These are phyloP conservation scores for Tetradesmus obliquus DNA, from an alignment of 139 green algal genomes.

Conservation along the genomic window DNA sequence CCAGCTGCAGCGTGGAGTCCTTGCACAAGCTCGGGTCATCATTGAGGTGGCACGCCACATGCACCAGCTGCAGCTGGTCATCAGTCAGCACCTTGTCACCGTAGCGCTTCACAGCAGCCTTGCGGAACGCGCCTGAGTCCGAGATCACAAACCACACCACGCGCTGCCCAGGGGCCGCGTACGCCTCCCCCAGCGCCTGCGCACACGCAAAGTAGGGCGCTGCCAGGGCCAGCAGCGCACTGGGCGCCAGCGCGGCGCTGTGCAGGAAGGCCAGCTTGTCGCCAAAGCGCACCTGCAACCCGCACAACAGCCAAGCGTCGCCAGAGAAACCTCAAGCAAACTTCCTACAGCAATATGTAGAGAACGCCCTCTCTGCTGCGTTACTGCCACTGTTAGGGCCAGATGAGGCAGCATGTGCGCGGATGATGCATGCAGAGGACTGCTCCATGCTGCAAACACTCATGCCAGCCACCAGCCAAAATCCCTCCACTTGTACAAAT, in stretches of 20 bases:
- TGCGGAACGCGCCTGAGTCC: not conserved
- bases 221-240: no score
- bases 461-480: no score
- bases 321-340: not conserved
- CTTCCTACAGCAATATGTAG: no score
- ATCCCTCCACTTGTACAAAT: no score
- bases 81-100: slow-evolving; percentile 31
- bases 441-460: no score
- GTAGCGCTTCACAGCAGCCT: slow-evolving; percentile 9
- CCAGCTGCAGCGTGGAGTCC: not conserved
- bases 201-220: no score
- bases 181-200: not conserved
- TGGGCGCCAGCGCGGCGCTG: not conserved
- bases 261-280: not conserved
- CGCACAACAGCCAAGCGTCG: not conserved
- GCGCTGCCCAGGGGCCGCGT: not conserved
- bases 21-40: not conserved
- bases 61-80: not conserved
- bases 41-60: not conserved
- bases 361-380: no score
- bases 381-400: no score
- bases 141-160: slow-evolving; percentile 39
- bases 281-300: not conserved
- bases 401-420: no score
- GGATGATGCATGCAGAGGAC: no score